Conservation (phyloP, 2,329 filamentous ascomycete genomes). For the Fusarium keratoplasticum region DNA sequence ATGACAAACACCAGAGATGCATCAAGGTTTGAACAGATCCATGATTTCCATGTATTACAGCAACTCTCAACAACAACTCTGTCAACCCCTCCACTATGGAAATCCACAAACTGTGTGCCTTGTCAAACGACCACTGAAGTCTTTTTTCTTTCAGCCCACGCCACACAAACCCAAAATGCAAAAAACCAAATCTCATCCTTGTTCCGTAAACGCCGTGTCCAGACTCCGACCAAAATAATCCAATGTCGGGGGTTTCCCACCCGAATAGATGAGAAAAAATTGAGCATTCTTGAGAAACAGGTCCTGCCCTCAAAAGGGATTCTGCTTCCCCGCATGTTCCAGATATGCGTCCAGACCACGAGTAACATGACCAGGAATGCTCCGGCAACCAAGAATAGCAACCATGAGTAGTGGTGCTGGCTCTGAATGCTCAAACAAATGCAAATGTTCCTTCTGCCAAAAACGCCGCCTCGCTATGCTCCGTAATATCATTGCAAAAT, state of each 20-base stretch:
- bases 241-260: slow-evolving; percentile 10
- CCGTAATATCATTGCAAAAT: slow-evolving; percentile 45
- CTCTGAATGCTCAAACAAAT: slow-evolving; percentile 39
- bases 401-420: slow-evolving; percentile 27
- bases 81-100: not conserved
- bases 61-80: slow-evolving; percentile 10
- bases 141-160: slow-evolving; percentile 40
- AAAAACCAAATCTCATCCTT: slow-evolving; percentile 11
- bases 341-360: slow-evolving; percentile 25
- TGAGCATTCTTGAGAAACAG: slow-evolving; percentile 16
- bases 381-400: slow-evolving; percentile 26
- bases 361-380: slow-evolving; percentile 17
- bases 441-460: slow-evolving; percentile 40
- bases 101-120: slow-evolving; percentile 17
- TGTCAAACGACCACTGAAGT: slow-evolving; percentile 25
- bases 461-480: slow-evolving; percentile 58
- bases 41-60: slow-evolving; percentile 37
- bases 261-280: slow-evolving; percentile 12
- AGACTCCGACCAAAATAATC: slow-evolving; percentile 22
- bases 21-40: slow-evolving; percentile 13
- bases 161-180: slow-evolving; percentile 31
- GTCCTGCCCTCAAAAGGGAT: slow-evolving; percentile 24
- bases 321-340: slow-evolving; percentile 14
- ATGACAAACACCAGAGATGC: not conserved
- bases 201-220: slow-evolving; percentile 34